Evolutionary conservation across 2,329 filamentous ascomycete genomes (phyloP).

Genomic region (Botrytis medusae): DNA sequence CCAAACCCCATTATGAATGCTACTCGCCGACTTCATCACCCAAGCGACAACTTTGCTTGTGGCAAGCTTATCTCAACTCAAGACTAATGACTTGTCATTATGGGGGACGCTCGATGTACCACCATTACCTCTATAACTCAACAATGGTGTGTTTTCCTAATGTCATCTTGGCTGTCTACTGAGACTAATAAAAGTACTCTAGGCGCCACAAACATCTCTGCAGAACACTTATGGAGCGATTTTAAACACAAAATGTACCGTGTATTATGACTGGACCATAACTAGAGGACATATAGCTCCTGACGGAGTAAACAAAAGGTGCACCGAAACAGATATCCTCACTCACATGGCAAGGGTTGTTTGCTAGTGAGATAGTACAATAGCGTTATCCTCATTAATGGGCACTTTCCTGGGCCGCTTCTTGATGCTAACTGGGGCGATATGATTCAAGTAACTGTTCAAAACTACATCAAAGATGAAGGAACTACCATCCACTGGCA

Average conservation of each 20-base stretch:
- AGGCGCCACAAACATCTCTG: neutral
- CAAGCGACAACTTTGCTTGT: neutral
- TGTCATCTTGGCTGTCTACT: neutral
- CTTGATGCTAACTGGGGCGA: slow-evolving; percentile 53
- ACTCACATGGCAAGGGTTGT: neutral
- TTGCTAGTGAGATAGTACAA: slow-evolving; percentile 45
- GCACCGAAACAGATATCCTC: neutral
- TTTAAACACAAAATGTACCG: neutral
- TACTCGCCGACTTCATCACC: neutral
- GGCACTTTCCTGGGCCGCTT: slow-evolving; percentile 70
- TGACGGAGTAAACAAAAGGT: neutral
- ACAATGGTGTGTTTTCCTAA: neutral
- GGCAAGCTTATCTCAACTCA: neutral
- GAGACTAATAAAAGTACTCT: neutral
- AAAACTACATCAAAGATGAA: slow-evolving; percentile 63
- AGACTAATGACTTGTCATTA: neutral
- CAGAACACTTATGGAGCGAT: neutral
- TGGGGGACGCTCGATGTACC: neutral
- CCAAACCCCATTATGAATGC: neutral
- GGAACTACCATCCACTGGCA: slow-evolving; percentile 70
- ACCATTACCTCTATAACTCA: neutral
- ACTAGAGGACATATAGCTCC: neutral
- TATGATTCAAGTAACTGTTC: slow-evolving; percentile 64
- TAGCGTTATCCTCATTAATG: slow-evolving; percentile 66
- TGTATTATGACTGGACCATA: neutral